Evolutionary conservation across 441 rosid genomes (phyloP), one percentile per base, ranked within the genome.

Genomic region (Adansonia gregorii): DNA sequence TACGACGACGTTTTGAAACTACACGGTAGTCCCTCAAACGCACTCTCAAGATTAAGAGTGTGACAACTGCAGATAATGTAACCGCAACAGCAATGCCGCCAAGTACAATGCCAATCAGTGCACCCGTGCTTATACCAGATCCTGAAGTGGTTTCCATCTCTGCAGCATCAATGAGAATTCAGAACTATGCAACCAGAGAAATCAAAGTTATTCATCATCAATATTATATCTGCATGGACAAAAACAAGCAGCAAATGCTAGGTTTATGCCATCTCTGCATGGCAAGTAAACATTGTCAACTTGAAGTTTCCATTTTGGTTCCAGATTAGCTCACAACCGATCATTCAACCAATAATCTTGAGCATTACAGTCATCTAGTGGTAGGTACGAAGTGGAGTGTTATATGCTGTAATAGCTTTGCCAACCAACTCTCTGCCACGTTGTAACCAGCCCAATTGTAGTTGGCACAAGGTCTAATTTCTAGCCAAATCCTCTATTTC

Each of bases 21-120:
- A 76, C 78, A 45, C 8, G 81, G 64, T 85, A 84, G 49, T 89
- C 78, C 86, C 79, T 89, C 76, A 84, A 45, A 72, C 83, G 88
- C 27, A 46, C n/a, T 79, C 82, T 93, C 85, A 91, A 56, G 59
- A 96, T 89, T 73, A 94, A 74, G 80, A 93, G 81, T 27, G 95
- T 79, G 80, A 94, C 80, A 61, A 92, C 78, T 60, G 94, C 97
- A 12, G 97, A 91, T 82, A 96, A 15, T 19, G 86, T 80, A 81
- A 89, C 92, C 31, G 98, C 92, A 79, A 73, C 89, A n/a, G 94
- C 98, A 78, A 90, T 87, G 46, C 89, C 75, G 66, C 96, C 99
- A 72, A 93, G 60, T 78, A 92, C 84, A 71, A 92, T 83, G 73
- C 94, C 98, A 69, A 75, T 93, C 72, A 94, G 45, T 48, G 87